Base-by-base conservation (phyloP, 2,329 filamentous ascomycete species). In the Aspergillus amoenus region DNA sequence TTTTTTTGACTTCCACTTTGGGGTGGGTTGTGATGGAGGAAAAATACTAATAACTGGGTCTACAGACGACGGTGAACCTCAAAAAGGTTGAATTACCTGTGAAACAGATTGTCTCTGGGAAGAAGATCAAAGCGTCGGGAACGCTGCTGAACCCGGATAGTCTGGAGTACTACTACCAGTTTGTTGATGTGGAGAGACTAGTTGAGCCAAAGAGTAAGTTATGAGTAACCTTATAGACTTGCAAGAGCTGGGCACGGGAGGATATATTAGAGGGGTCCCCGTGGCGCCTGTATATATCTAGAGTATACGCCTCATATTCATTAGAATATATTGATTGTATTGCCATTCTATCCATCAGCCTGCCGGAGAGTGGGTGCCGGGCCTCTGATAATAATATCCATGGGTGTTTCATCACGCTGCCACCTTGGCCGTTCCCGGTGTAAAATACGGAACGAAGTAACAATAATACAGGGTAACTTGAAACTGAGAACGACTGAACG, bases 51-150 rank as follows among this genome's bases (percentile, higher is more conserved):
- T 39, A 6, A 12, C 1, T 17, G 22, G 7, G 18, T 11, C 8
- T 43, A 32, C 46, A 91, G 86, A 89, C 87, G 0, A 94, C 90
- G 0, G 86, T 94, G 61, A 94, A 93, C 69, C 74, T 90, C 49
- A 94, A 94, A 72, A 94, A 94, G 73, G 90, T 94, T 4, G 90
- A 94, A 71, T 66, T 94, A 52, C 90, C 90, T 0, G 88, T 94
- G 30, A 94, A 94, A 76, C 88, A 90, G 68, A 94, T 94, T 61
- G 87, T 94, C 1, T 91, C 84, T 0, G 90, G 90, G 0, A 85
- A 86, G 64, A 83, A 77, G 22, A 84, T 94, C 68, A 91, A 88
- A 73, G 84, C 89, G 0, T 90, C 87, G 48, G 89, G 89, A 1
- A 93, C 90, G 4, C 73, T 94, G 66, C 74, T 89, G 52, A 94